Base-by-base conservation (phyloP, 2,329 filamentous ascomycete species). In the Colletotrichum lupini region DNA sequence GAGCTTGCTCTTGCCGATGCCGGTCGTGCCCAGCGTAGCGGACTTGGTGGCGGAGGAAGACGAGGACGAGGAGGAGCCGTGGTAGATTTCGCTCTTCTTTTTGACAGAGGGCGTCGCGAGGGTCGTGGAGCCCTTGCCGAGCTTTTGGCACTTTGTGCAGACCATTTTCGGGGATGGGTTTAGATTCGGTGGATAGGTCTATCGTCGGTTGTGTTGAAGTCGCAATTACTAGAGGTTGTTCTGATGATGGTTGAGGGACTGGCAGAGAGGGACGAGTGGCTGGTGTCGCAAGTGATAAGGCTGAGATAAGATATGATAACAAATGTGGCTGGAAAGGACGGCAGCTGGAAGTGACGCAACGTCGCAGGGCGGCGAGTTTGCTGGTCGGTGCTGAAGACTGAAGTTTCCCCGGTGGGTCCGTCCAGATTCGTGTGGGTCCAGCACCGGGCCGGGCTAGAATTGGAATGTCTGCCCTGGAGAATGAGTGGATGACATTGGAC, bases 1-100 rank as follows among this genome's bases (percentile, higher is more conserved):
- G 5, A 92, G 84, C 80, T 93, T 92, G 81, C 88, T 92, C 90
- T 92, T 92, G 73, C 87, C 86, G 69, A 92, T 83, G 42, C 90
- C 90, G 14, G 85, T 89, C 72, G 87, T 86, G 5, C 90, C 90
- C 42, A 91, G 76, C 2, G 90, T 92, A 49, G 88, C 42, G 42
- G 42, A 49, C 42, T 49, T 83, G 68, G 84, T 86, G 73, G 83
- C 83, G 28, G 71, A 60, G 22, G 80, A 73, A 74, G 82, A 80
- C 68, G 85, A 80, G 26, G 84, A 83, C 57, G 83, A 82, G 14
- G 87, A 82, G 2, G 90, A 92, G 60, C 90, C 90, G 77, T 90
- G 88, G 80, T 92, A 92, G 83, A 92, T 90, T 65, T 92, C 91
- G 78, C 82, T 89, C 85, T 91, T 92, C 83, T 90, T 91, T 82